Evolutionary conservation across 164 flowering plant species (phyloP).

Genomic region (Vitis cinerea): DNA sequence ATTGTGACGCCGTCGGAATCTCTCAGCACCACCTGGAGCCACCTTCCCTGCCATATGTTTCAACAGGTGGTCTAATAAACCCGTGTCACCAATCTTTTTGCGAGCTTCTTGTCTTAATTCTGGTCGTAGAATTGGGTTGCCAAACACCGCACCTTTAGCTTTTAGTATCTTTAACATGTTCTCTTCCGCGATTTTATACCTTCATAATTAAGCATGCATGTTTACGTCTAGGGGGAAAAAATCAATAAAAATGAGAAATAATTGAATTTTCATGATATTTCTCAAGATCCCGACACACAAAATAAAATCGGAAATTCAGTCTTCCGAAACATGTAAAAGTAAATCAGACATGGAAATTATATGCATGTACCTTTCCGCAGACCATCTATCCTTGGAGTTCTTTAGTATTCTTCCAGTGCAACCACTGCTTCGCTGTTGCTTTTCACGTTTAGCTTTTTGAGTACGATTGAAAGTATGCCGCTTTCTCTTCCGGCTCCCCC

Average conservation of each 20-base stretch:
- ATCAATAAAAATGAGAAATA: no score
- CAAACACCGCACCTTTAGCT: conserved; percentile 54
- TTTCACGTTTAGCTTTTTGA: conserved; percentile 20
- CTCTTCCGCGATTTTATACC: conserved; percentile 74
- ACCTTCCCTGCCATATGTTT: conserved; percentile 90
- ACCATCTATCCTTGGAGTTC: conserved; percentile 66
- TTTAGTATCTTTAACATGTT: conserved; percentile 71
- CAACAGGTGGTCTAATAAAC: conserved; percentile 80
- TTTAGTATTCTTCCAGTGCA: conserved; percentile 20
- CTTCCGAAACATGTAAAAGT: no score
- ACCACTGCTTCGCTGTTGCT: conserved; percentile 6
- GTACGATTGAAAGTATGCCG: neutral
- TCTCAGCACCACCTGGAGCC: conserved; percentile 60
- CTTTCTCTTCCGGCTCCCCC: neutral
- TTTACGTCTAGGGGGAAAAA: neutral
- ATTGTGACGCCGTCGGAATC: conserved; percentile 82
- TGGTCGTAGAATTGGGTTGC: conserved; percentile 66
- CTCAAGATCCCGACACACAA: no score
- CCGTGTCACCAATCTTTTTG: conserved; percentile 89
- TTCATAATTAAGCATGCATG: conserved; percentile 16
- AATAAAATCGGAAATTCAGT: no score
- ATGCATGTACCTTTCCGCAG: conserved; percentile 58
- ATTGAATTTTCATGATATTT: no score
- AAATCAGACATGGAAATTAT: no score
- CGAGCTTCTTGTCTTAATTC: conserved; percentile 68